Conservation (phyloP, 2,329 filamentous ascomycete genomes). For the Colletotrichum sidae region DNA sequence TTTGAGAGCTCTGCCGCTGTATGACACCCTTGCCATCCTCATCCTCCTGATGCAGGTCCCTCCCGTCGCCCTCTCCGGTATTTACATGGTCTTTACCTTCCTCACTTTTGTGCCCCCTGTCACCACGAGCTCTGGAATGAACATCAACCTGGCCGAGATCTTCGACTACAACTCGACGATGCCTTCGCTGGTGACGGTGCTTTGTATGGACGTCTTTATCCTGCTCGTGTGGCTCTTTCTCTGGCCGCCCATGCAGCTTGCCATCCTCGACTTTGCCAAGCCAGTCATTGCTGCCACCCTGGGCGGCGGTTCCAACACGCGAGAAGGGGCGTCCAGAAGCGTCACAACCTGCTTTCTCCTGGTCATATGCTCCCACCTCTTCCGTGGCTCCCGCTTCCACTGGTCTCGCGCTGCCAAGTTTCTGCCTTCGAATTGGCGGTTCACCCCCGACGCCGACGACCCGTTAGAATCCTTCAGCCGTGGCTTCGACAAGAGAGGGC, state of each 20-base stretch:
- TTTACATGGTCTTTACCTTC: slow-evolving; percentile 92
- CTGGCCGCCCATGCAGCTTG: slow-evolving; percentile 87
- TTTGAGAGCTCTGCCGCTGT: slow-evolving; percentile 87
- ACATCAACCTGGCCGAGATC: slow-evolving; percentile 88
- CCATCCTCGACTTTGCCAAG: slow-evolving; percentile 90
- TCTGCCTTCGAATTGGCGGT: slow-evolving; percentile 59
- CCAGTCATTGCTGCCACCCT: slow-evolving; percentile 93
- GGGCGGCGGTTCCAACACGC: slow-evolving; percentile 80
- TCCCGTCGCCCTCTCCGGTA: slow-evolving; percentile 85
- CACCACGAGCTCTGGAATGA: slow-evolving; percentile 81
- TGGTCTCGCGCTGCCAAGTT: slow-evolving; percentile 60
- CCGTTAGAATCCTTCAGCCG: slow-evolving; percentile 57
- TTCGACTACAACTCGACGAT: slow-evolving; percentile 89
- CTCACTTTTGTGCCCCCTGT: slow-evolving; percentile 91
- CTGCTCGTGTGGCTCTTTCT: slow-evolving; percentile 88
- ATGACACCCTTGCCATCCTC: slow-evolving; percentile 95
- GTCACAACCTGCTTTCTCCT: slow-evolving; percentile 78
- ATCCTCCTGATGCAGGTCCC: slow-evolving; percentile 95
- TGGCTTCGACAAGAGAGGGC: slow-evolving; percentile 67
- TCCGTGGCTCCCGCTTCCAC: slow-evolving; percentile 61
- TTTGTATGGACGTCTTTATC: slow-evolving; percentile 86
- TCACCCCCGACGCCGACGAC: slow-evolving; percentile 59
- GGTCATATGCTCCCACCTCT: slow-evolving; percentile 67
- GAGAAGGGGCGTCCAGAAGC: slow-evolving; percentile 76
- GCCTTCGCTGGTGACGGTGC: slow-evolving; percentile 85